Base-by-base conservation (phyloP, 1,284 basidiomycete species). In the Xerocomus cyaneibrunnescens region DNA sequence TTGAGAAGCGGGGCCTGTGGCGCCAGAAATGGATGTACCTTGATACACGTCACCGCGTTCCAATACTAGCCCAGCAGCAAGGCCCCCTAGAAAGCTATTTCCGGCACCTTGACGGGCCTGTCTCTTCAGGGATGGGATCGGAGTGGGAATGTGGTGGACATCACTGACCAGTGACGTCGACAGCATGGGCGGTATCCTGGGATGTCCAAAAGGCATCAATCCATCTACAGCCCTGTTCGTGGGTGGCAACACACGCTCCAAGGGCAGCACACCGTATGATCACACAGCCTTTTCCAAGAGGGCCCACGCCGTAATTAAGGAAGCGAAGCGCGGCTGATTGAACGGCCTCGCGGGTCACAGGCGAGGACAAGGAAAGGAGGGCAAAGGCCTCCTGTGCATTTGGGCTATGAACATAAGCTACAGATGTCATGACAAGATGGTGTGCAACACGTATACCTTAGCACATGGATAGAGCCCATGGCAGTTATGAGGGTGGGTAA, bases 31-130 rank as follows among this genome's bases (percentile, higher is more conserved):
- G 32, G 25, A 47, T 23, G 55, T 57, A 91, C 91, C 90, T 74
- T 82, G 70, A 42, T 78, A 75, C 12, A 86, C 69, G 64, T 93
- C 79, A 0, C 80, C 83, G 21, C 77, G 61, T 27, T 78, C 71
- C 40, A 85, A 59, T 13, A 75, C 55, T 43, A 94, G 65, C 0
- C 92, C 92, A 6, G 91, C 92, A 14, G 81, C 83, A 8, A 95
- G 74, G 0, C 92, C 89, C 10, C 93, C 94, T 30, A 95, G 72
- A 67, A 94, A 96, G 45, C 83, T 81, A 70, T 96, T 96, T 10
- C 93, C 93, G 6, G 91, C 92, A 38, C 91, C 90, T 90, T 57
- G 42, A 28, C 25, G 23, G 27, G 17, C n/a, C 2, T 22, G 34
- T 49, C 16, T 32, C 14, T 35, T 43, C 48, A 57, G 50, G 36